These are phyloP conservation scores for Chlamydomonas sphaeroides DNA, from an alignment of 139 green algal species.

Conservation along the genomic window DNA sequence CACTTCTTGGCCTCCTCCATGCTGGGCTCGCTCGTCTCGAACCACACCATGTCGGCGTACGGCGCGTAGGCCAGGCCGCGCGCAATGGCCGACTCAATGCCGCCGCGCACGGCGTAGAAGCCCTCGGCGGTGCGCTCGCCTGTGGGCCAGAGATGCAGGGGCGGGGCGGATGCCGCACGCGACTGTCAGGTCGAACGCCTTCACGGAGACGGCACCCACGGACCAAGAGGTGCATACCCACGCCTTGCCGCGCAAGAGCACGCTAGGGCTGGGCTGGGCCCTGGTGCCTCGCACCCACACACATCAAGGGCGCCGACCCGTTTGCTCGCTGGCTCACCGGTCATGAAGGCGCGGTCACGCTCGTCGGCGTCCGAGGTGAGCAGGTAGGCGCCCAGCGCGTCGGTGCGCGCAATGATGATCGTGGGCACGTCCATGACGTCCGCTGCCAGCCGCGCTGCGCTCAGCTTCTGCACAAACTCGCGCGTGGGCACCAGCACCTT, in stretches of 20 bases:
- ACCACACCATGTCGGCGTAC: slow-evolving; percentile 90
- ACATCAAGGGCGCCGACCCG: too few species aligned
- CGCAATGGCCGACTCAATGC: slow-evolving; percentile 83
- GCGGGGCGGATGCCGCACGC: too few species aligned
- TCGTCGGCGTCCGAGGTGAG: slow-evolving; percentile 88
- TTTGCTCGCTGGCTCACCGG: slow-evolving; percentile 49
- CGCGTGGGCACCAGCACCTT: slow-evolving; percentile 78
- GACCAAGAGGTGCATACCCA: too few species aligned
- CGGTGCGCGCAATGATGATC: slow-evolving; percentile 83
- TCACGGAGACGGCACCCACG: too few species aligned
- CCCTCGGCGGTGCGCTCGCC: slow-evolving; percentile 85
- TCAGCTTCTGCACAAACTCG: slow-evolving; percentile 81
- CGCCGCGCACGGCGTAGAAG: slow-evolving; percentile 79
- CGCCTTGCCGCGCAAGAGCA: too few species aligned
- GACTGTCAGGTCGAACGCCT: too few species aligned
- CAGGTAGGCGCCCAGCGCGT: slow-evolving; percentile 76
- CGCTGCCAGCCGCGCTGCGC: slow-evolving; percentile 80
- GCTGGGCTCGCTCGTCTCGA: slow-evolving; percentile 86
- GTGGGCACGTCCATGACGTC: slow-evolving; percentile 80
- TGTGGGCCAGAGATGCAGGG: not conserved
- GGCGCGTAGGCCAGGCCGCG: slow-evolving; percentile 88
- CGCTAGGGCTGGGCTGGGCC: too few species aligned
- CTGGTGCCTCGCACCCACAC: too few species aligned
- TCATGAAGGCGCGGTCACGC: slow-evolving; percentile 83
- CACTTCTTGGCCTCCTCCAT: slow-evolving; percentile 74